A percentile compares a stretch with the other conserved stretches of the same genome.
phyloP scores from a whole-genome alignment of 192 early-diverging fungal species.

The Coemansia erecta region DNA sequence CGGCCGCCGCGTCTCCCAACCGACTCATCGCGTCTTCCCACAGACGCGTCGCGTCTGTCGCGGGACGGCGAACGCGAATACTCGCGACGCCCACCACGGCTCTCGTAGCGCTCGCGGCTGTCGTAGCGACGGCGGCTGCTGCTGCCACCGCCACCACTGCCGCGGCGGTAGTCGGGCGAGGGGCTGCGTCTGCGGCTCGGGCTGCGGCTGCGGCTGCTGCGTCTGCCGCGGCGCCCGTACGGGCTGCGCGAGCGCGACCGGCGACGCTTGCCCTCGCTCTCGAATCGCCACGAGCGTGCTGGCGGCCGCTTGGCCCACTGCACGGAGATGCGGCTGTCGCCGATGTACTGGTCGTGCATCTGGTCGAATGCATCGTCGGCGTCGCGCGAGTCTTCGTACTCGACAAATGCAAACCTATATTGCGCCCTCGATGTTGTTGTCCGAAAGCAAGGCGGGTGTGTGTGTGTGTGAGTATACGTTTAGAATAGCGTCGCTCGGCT shows the following conservation, averaged over 20 bases:
- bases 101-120: slow-evolving; percentile 10
- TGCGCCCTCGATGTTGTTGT: too few relatives aligned
- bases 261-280: slow-evolving; percentile 54
- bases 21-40: slow-evolving; percentile 10
- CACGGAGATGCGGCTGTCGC: slow-evolving; percentile 75
- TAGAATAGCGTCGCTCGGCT: too few relatives aligned
- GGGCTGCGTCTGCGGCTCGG: slow-evolving; percentile 17
- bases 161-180: slow-evolving; percentile 5
- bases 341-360: slow-evolving; percentile 82
- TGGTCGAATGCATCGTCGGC: slow-evolving; percentile 91
- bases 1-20: slow-evolving; percentile 3
- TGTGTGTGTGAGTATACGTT: too few relatives aligned
- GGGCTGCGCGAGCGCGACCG: slow-evolving; percentile 50
- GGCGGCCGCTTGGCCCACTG: slow-evolving; percentile 93
- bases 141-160: slow-evolving; percentile 1
- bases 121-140: slow-evolving; percentile 6
- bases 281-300: slow-evolving; percentile 75
- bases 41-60: slow-evolving; percentile 4
- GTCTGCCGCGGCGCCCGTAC: slow-evolving; percentile 3
- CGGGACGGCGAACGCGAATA: slow-evolving; percentile 28
- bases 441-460: neutral
- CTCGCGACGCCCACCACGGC: slow-evolving; percentile 12
- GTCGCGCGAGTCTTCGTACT: slow-evolving; percentile 89
- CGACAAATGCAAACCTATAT: slow-evolving; percentile 89
- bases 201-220: slow-evolving; percentile 22